Conservation (phyloP, 164 flowering plant species). For the Pachysandra terminalis region DNA sequence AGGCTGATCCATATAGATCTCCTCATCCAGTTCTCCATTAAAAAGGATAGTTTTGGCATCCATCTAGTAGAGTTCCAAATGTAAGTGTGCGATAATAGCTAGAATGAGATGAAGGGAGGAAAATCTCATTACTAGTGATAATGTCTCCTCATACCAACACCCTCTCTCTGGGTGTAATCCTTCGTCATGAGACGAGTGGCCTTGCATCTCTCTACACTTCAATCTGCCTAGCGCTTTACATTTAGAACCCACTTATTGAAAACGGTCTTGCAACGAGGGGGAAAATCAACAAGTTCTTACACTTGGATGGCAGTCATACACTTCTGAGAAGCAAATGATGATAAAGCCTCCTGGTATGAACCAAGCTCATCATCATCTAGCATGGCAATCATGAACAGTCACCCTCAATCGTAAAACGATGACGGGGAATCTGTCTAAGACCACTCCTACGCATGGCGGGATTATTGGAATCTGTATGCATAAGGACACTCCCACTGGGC, state of each 20-base stretch:
- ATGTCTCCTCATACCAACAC: conserved; percentile 1
- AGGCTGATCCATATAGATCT: conserved; percentile 2
- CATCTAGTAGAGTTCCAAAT: too few relatives aligned
- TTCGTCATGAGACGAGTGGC: neutral
- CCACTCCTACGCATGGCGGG: too few relatives aligned
- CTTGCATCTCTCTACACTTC: neutral
- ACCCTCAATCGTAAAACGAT: neutral
- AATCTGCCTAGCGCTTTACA: neutral
- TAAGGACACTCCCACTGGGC: neutral
- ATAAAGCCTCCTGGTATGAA: neutral
- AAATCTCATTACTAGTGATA: too few relatives aligned
- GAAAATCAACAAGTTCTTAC: conserved; percentile 3
- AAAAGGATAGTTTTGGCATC: too few relatives aligned
- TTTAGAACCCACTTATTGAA: conserved; percentile 7
- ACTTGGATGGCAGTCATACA: conserved; percentile 2
- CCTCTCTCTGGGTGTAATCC: neutral
- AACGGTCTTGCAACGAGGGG: neutral
- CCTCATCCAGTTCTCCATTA: neutral
- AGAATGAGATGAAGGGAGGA: neutral
- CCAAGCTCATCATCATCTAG: neutral
- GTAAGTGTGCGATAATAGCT: neutral
- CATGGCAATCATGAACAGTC: neutral
- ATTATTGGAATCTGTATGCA: too few relatives aligned
- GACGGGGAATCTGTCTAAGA: neutral
- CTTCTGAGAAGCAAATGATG: neutral